These are phyloP conservation scores for Ogataea thermomethanolica DNA, from an alignment of 805 yeast species.

Conservation along the genomic window DNA sequence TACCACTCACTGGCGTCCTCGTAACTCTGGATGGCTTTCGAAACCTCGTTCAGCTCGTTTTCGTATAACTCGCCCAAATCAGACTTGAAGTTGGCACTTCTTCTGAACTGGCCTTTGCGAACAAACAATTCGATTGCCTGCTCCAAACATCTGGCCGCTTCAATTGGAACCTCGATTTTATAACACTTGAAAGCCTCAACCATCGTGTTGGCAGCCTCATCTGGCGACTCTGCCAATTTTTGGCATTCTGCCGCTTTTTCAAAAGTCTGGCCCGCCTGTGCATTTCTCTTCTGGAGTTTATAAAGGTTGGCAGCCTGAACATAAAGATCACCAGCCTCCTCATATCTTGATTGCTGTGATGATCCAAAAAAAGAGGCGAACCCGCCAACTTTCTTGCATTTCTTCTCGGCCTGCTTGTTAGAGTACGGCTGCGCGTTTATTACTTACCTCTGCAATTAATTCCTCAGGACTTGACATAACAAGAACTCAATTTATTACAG, in stretches of 20 bases:
- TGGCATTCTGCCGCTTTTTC: slow-evolving; percentile 84
- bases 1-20: slow-evolving; percentile 97
- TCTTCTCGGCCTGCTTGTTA: slow-evolving; percentile 57
- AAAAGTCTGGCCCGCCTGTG: slow-evolving; percentile 77
- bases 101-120: slow-evolving; percentile 87
- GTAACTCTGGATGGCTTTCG: slow-evolving; percentile 70
- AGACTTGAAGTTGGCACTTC: slow-evolving; percentile 92
- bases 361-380: slow-evolving; percentile 64
- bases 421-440: not conserved
- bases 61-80: slow-evolving; percentile 89
- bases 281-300: slow-evolving; percentile 68
- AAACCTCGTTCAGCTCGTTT: slow-evolving; percentile 60
- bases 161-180: slow-evolving; percentile 66
- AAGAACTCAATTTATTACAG: not conserved
- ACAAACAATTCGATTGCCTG: slow-evolving; percentile 83
- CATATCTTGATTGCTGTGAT: slow-evolving; percentile 59
- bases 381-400: slow-evolving; percentile 67
- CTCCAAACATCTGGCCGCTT: slow-evolving; percentile 72
- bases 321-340: slow-evolving; percentile 90
- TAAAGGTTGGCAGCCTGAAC: slow-evolving; percentile 92
- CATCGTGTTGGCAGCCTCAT: slow-evolving; percentile 87
- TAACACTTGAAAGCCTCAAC: slow-evolving; percentile 90
- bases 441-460: slow-evolving; percentile 33
- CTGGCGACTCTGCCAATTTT: slow-evolving; percentile 67
- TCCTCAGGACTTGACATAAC: slow-evolving; percentile 34